Conservation (phyloP, 441 rosid species). For the Erysimum pusillum region DNA sequence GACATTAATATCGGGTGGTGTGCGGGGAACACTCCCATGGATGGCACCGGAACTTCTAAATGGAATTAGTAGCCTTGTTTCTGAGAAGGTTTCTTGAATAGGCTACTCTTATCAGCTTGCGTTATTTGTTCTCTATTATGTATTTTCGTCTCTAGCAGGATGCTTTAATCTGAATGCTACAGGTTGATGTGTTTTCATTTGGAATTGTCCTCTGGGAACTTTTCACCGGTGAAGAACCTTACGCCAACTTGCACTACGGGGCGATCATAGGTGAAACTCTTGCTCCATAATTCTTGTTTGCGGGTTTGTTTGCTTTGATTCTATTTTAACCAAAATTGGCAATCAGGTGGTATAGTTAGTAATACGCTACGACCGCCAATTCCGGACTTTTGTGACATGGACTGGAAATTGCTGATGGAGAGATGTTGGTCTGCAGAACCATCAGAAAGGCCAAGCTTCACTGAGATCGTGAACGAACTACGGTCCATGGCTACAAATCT, state of each 20-base stretch:
- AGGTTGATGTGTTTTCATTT: conserved; percentile 23
- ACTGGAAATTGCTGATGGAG: conserved; percentile 15
- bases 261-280: conserved; percentile 16
- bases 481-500: conserved; percentile 9
- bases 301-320: neutral
- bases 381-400: conserved; percentile 8
- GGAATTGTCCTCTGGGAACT: conserved; percentile 23
- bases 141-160: neutral
- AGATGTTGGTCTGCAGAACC: conserved; percentile 24
- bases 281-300: neutral
- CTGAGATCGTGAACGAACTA: conserved; percentile 4
- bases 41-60: conserved; percentile 20
- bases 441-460: conserved; percentile 23
- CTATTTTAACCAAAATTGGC: neutral
- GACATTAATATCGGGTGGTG: conserved; percentile 19
- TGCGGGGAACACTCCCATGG: conserved; percentile 21
- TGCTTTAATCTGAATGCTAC: conserved; percentile 1
- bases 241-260: conserved; percentile 8
- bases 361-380: neutral
- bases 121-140: neutral
- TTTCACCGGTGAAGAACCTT: conserved; percentile 24
- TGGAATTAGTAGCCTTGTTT: conserved; percentile 16
- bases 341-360: conserved; percentile 14
- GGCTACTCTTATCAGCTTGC: neutral
- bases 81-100: conserved; percentile 17